Evolutionary conservation across 768 basidiomycete genomes (phyloP).

Genomic region (Mycena pura): DNA sequence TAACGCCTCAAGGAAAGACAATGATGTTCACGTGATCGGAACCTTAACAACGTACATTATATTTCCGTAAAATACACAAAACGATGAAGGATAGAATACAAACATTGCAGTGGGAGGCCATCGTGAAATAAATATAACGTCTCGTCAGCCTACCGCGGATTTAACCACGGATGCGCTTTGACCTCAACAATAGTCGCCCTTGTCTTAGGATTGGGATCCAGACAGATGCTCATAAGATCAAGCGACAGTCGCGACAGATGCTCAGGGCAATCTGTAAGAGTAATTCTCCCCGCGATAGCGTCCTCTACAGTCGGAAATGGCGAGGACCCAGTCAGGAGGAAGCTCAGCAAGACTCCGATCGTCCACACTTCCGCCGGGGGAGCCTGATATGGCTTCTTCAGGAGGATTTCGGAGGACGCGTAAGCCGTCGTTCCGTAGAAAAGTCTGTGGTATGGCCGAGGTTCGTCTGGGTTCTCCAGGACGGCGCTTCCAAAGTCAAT

Average conservation of each 20-base stretch:
- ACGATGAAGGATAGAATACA: slow-evolving; percentile 22
- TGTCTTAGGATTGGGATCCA: slow-evolving; percentile 82
- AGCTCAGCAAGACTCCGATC: slow-evolving; percentile 92
- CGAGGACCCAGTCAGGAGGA: slow-evolving; percentile 89
- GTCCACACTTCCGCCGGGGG: slow-evolving; percentile 97
- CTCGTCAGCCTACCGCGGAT: slow-evolving; percentile 23
- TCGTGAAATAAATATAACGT: slow-evolving; percentile 10
- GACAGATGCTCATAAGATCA: slow-evolving; percentile 74
- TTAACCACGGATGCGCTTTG: slow-evolving; percentile 84
- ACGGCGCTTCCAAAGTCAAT: slow-evolving; percentile 96
- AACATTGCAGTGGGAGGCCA: slow-evolving; percentile 15
- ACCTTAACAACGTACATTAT: too few species aligned
- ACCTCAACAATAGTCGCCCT: slow-evolving; percentile 86
- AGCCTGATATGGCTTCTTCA: slow-evolving; percentile 87
- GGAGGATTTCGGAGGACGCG: slow-evolving; percentile 92
- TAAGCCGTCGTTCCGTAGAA: slow-evolving; percentile 97
- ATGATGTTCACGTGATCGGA: slow-evolving; percentile 3
- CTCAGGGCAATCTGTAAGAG: slow-evolving; percentile 49
- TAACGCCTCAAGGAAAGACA: background rate
- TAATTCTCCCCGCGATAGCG: slow-evolving; percentile 70
- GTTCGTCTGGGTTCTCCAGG: slow-evolving; percentile 65
- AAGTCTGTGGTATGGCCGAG: slow-evolving; percentile 71
- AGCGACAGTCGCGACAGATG: slow-evolving; percentile 56
- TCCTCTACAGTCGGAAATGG: slow-evolving; percentile 91
- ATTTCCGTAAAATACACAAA: slow-evolving; percentile 15